Percentiles rank a stretch among this genome's conserved stretches.
Conservation (phyloP, 2,329 filamentous ascomycete species). For the Dactylellina parvicollis region DNA sequence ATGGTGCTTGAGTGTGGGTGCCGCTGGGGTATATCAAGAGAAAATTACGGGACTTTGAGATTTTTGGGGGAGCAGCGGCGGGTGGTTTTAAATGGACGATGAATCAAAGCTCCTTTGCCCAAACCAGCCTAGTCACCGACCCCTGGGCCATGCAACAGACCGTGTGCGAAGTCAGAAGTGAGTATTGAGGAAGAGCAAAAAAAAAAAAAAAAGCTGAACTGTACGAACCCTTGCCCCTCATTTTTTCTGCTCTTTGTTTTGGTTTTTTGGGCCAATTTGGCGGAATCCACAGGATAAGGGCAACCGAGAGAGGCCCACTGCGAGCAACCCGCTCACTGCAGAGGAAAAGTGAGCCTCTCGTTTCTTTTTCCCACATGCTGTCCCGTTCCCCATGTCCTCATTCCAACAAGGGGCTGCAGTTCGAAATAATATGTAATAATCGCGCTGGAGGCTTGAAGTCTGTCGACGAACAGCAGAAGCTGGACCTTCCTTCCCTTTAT, state of each 20-base stretch:
- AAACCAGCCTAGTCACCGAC: slow-evolving; percentile 36
- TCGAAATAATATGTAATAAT: slow-evolving; percentile 44
- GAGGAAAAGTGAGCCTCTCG: slow-evolving; percentile 2
- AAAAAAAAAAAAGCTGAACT: slow-evolving; percentile 13
- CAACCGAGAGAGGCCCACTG: slow-evolving; percentile 58
- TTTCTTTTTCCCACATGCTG: slow-evolving; percentile 43
- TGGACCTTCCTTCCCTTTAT: no score
- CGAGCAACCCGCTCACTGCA: slow-evolving; percentile 27
- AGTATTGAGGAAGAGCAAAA: slow-evolving; percentile 1
- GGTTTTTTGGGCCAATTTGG: slow-evolving; percentile 48
- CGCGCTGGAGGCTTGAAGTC: slow-evolving; percentile 41
- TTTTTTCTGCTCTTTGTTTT: slow-evolving; percentile 44
- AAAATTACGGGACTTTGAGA: slow-evolving; percentile 51
- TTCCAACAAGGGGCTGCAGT: slow-evolving; percentile 47
- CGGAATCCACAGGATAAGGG: slow-evolving; percentile 59
- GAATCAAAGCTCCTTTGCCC: slow-evolving; percentile 52
- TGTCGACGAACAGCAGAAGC: slow-evolving; percentile 16
- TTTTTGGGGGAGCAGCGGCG: slow-evolving; percentile 52
- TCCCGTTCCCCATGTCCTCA: slow-evolving; percentile 46
- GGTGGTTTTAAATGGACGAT: slow-evolving; percentile 54
- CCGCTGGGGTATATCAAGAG: slow-evolving; percentile 53
- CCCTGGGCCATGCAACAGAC: slow-evolving; percentile 47
- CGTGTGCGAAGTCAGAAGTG: slow-evolving; percentile 39
- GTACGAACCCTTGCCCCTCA: slow-evolving; percentile 31
- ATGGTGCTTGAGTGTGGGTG: slow-evolving; percentile 32